Evolutionary conservation across 1,139 yeast species (phyloP), one percentile per base, ranked within the genome.

Genomic region (Scheffersomyces parashehatae): DNA sequence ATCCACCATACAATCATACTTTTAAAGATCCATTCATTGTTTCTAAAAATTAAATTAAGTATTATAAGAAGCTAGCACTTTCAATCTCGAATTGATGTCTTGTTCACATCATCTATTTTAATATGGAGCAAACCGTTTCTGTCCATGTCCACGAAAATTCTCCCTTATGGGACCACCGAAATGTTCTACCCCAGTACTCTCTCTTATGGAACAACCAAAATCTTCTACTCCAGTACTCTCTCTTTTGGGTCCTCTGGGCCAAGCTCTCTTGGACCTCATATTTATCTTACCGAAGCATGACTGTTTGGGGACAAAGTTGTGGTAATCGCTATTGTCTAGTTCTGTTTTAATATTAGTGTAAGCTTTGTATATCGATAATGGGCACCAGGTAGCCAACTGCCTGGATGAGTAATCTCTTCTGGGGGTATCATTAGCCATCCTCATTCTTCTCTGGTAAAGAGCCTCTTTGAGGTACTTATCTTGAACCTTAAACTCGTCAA

Each of bases 261-360:
- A 67, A 2, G 77, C 77, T 13, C 72, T 50, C 37, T 63, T 65
- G 20, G 46, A 51, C 41, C 77, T 52, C 75, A 70, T 69, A 45
- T 70, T 70, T 39, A 71, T 64, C 38, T 58, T 62, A 3, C 77
- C 77, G 48, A 70, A 70, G 44, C 76, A 70, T 4, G 73, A 68
- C 13, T 53, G 44, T 8, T 26, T 33, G 0, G 75, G 74, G 11
- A 67, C 56, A 28, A 47, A 43, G 29, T 52, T 59, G 31, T 50
- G 56, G 44, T 64, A 65, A 36, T 59, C 59, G 10, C 65, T 59
- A 49, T 51, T 57, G 50, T 59, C 49, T 45, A 60, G 49, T 40
- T 51, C 14, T 54, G 55, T 13, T 36, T 64, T 65, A 40, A 64
- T 46, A 45, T 62, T 67, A 14, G 75, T 68, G 44, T 62, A 70